A percentile compares a stretch with the other conserved stretches of the same genome.
These are phyloP conservation scores for Claviceps monticola DNA, from an alignment of 2,329 filamentous ascomycete genomes.

Conservation along the genomic window DNA sequence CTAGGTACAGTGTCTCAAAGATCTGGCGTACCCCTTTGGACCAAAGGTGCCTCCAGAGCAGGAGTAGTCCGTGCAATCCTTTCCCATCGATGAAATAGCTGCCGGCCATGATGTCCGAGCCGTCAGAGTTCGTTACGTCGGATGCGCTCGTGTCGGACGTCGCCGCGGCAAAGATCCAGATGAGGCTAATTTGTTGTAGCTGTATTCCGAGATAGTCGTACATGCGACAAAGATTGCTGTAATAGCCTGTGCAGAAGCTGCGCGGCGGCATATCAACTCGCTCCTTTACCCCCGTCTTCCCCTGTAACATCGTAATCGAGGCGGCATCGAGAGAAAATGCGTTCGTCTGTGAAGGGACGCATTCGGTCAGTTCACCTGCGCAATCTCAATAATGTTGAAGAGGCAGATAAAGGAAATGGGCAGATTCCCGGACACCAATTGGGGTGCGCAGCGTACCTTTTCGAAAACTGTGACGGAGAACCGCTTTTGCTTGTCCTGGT, in stretches of 20 bases:
- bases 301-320: conserved; percentile 22
- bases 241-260: conserved; percentile 30
- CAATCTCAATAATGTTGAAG: no score
- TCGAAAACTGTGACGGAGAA: conserved; percentile 24
- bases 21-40: conserved; percentile 25
- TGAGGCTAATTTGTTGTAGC: conserved; percentile 35
- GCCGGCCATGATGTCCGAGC: conserved; percentile 12
- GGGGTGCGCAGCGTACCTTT: conserved; percentile 14
- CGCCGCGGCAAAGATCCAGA: conserved; percentile 35
- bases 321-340: conserved; percentile 24
- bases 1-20: conserved; percentile 28
- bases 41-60: conserved; percentile 24
- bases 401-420: no score
- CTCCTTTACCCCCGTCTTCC: conserved; percentile 16
- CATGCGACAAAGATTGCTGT: conserved; percentile 39
- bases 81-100: conserved; percentile 40
- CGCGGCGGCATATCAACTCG: conserved; percentile 27
- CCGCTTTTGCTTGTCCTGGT: conserved; percentile 16
- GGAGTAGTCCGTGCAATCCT: conserved; percentile 34
- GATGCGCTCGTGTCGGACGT: conserved; percentile 6
- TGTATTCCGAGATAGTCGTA: conserved; percentile 38
- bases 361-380: not conserved
- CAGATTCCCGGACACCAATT: no score
- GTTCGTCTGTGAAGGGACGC: conserved; percentile 13
- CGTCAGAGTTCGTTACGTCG: conserved; percentile 1